These are phyloP conservation scores for Mycena rosella DNA, from an alignment of 768 basidiomycete genomes.

Conservation along the genomic window DNA sequence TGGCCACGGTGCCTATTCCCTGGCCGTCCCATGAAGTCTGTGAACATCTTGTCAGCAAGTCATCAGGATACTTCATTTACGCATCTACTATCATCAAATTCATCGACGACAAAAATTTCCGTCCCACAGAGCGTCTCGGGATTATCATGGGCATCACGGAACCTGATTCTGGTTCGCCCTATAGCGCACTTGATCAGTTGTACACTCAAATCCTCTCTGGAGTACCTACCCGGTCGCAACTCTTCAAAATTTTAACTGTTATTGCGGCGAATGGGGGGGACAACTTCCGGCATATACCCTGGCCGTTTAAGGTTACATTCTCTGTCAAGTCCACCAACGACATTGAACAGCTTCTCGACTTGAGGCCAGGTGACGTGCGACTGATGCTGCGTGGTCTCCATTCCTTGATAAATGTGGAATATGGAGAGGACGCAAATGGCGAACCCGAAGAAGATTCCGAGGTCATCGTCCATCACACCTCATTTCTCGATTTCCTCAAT, in stretches of 20 bases:
- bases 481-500: constrained; percentile 5
- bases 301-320: no score
- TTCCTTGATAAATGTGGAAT: neutral
- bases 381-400: neutral
- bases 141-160: constrained; percentile 1
- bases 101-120: constrained; percentile 13
- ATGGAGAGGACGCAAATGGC: no score
- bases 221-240: neutral
- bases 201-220: constrained; percentile 18
- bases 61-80: constrained; percentile 25
- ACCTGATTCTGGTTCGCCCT: neutral
- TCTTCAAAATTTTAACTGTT: neutral
- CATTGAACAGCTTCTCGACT: neutral
- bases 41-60: neutral
- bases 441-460: neutral
- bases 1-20: neutral
- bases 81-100: constrained; percentile 8
- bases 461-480: neutral
- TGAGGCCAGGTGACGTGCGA: neutral
- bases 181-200: constrained; percentile 5
- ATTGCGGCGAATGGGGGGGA: constrained; percentile 6
- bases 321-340: neutral
- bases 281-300: no score
- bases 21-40: neutral
- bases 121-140: constrained; percentile 6